Base-by-base conservation (phyloP, 352 stramenopile genomes). In the Pythium grandisporangium region DNA sequence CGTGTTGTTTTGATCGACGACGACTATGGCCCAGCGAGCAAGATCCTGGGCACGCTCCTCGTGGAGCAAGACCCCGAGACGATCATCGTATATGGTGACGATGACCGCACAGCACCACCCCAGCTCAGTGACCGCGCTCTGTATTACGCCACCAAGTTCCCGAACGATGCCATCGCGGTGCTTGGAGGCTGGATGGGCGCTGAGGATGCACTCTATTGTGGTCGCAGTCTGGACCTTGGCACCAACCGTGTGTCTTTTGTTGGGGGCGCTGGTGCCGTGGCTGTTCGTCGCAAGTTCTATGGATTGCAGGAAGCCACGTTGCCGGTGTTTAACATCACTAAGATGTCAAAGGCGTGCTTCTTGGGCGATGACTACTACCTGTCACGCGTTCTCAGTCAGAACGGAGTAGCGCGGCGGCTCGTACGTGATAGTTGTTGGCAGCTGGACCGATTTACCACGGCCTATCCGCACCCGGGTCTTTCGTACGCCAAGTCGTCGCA, bases 391-490 rank as follows among this genome's bases (percentile, higher is more conserved):
- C 30, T 80, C 2, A 75, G 64, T 19, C 45, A 42, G 16, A 64
- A 70, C 20, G 37, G 54, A 3, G 52, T 80, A 7, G 51, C 54
- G 21, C 51, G 61, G 24, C 67, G 67, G 4, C 40, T 80, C 7
- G 67, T 80, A 16, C 63, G 55, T 1, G 67, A 80, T 49, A 74
- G 58, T 30, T 79, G 66, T 44, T 79, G 66, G 67, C 64, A 66
- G 25, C 66, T 74, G 6, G 34, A 69, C 13, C 23, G 39, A 0
- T 36, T 66, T 2, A 37, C 32, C 0, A 40, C 50, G 27, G 55
- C 55, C 3, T 71, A 71, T 30, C 37, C 44, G 0, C 51, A 62
- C 22, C 49, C 45, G 1, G 67, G 67, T 11, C 41, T 80, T 6
- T 71, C 61, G 5, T 47, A 48, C 30, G 55, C 52, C 10, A 42